Base-by-base conservation (phyloP, 1,139 yeast genomes). In the Debaryomycetaceae sp. region DNA sequence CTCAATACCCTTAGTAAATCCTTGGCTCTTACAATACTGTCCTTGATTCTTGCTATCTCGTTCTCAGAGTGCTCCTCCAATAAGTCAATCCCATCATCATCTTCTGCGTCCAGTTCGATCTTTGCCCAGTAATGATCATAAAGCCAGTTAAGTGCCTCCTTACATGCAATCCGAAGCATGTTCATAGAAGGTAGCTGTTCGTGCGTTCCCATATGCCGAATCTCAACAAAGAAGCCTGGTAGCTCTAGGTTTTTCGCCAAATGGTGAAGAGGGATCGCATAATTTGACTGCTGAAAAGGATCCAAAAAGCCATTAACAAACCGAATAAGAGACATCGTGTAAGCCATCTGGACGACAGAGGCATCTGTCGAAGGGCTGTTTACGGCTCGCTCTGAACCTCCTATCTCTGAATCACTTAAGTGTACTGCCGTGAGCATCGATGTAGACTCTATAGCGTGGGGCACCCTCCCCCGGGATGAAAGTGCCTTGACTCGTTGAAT, bases 281-380 rank as follows among this genome's bases (percentile, higher is more conserved):
- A 85, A 43, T 75, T 79, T 0, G 91, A 80, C 55, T 84, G 88
- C 61, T 93, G 99, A 41, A 78, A 77, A 0, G 96, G 95, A 59
- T 95, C 99, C 38, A 95, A 66, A 24, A 90, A 65, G 1, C 98
- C 98, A 63, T 93, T 95, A 22, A 93, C 98, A 67, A 93, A 90
- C 47, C 96, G 69, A 24, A 90, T 83, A 6, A 93, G 56, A 0
- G 93, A 82, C 89, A 88, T 84, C 0, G 96, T 71, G 53, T 86
- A 84, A 2, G 86, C 72, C 49, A 83, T 59, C 43, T 83, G 74
- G 20, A 71, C 51, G 1, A 65, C 50, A 37, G 58, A 57, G 6
- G 70, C 43, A 43, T 70, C 74, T 6, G 38, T 38, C 7, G 42
- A 44, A 11, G 11, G 11, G 11, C 31, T 11, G 11, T 27, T 4